These are phyloP conservation scores for Yamadazyma spencermartinsiae DNA, from an alignment of 1,139 yeast species.

Conservation along the genomic window DNA sequence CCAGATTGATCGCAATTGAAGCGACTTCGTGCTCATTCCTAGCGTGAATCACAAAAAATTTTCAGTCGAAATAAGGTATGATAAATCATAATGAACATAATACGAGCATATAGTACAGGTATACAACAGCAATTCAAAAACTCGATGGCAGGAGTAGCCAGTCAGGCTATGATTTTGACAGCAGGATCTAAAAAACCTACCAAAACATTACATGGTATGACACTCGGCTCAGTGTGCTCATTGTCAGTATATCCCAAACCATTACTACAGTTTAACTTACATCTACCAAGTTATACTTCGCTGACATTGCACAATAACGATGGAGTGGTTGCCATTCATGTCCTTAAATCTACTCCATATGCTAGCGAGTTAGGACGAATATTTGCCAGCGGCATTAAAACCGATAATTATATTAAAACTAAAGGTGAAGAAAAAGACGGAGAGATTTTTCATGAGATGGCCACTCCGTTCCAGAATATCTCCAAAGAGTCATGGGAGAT, in stretches of 20 bases:
- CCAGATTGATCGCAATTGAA: background rate
- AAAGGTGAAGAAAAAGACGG: conserved; percentile 32
- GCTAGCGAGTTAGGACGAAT: conserved; percentile 56
- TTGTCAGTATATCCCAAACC: conserved; percentile 74
- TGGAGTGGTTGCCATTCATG: conserved; percentile 65
- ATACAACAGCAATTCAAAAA: conserved; percentile 24
- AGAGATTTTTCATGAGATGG: conserved; percentile 45
- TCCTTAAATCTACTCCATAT: conserved; percentile 57
- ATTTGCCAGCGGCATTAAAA: conserved; percentile 60
- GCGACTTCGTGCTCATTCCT: background rate
- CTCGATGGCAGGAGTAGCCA: conserved; percentile 42
- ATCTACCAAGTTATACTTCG: conserved; percentile 79
- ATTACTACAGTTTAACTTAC: conserved; percentile 76
- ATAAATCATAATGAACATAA: conserved; percentile 5
- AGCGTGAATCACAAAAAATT: background rate
- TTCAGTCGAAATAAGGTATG: background rate
- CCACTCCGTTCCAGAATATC: conserved; percentile 49
- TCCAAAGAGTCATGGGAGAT: conserved; percentile 29
- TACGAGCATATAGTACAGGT: conserved; percentile 8
- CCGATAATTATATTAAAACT: conserved; percentile 13
- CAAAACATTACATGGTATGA: conserved; percentile 61
- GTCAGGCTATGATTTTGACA: conserved; percentile 47
- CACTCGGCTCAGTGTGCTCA: conserved; percentile 80
- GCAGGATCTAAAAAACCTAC: conserved; percentile 22
- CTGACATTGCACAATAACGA: conserved; percentile 54